Evolutionary conservation across 2,329 filamentous ascomycete genomes (phyloP).

Genomic region (Fusarium musae): DNA sequence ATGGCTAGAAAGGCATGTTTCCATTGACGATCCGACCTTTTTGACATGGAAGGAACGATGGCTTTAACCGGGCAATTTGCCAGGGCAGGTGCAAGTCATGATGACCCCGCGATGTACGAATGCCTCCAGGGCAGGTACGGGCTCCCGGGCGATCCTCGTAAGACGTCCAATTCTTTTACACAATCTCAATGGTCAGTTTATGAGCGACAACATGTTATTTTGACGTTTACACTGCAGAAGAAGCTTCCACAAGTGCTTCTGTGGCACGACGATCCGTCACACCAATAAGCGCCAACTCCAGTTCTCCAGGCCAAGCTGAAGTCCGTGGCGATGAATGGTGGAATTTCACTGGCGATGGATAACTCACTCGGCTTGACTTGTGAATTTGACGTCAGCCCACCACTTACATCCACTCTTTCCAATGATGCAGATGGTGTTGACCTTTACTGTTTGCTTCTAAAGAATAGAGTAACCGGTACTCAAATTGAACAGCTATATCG

Average conservation of each 20-base stretch:
- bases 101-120: conserved; percentile 25
- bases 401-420: not conserved
- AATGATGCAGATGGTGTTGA: not conserved
- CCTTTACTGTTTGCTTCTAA: not conserved
- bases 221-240: not conserved
- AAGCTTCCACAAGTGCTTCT: conserved; percentile 22
- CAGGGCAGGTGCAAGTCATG: not conserved
- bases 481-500: not conserved
- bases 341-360: not conserved
- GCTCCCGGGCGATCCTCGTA: conserved; percentile 7
- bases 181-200: conserved; percentile 18
- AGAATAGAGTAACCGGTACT: not conserved
- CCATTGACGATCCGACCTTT: not conserved
- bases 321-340: not conserved
- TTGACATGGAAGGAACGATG: conserved; percentile 2
- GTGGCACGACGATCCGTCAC: conserved; percentile 37
- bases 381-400: not conserved
- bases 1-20: not conserved
- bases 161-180: conserved; percentile 3
- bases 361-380: not conserved
- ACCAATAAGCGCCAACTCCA: not conserved
- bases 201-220: not conserved
- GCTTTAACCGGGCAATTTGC: conserved; percentile 18
- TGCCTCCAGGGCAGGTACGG: not conserved
- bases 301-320: not conserved